These are phyloP conservation scores for Tolypocladium nubicola DNA, from an alignment of 2,329 filamentous ascomycete species.

Conservation along the genomic window DNA sequence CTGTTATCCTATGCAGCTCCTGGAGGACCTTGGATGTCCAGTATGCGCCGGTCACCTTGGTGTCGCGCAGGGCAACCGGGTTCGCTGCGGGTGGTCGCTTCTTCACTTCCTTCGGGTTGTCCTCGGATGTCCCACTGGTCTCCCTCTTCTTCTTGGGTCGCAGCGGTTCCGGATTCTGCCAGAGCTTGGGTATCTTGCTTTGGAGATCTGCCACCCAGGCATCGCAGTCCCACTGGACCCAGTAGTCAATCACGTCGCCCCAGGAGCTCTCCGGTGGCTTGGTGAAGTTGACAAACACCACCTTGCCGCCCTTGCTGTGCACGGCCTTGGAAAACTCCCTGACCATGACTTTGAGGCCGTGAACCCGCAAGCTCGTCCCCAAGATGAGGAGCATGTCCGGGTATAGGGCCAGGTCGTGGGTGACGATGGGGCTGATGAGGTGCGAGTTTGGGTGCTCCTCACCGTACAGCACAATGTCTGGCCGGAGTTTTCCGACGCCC, in stretches of 20 bases:
- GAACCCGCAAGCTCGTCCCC: constrained; percentile 60
- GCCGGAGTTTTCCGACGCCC: constrained; percentile 56
- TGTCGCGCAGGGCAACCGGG: constrained; percentile 33
- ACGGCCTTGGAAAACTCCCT: constrained; percentile 62
- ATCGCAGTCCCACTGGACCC: constrained; percentile 67
- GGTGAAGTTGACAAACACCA: constrained; percentile 64
- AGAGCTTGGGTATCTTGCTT: constrained; percentile 46
- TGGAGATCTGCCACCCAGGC: constrained; percentile 59
- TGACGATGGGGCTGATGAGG: constrained; percentile 56
- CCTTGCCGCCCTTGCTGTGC: constrained; percentile 56
- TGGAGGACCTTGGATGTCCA: constrained; percentile 30
- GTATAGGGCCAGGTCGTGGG: constrained; percentile 52
- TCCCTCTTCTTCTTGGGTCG: constrained; percentile 28
- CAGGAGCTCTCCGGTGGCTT: constrained; percentile 62
- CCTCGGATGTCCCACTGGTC: constrained; percentile 11
- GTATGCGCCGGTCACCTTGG: constrained; percentile 34
- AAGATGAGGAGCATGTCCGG: constrained; percentile 61
- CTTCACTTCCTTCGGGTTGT: constrained; percentile 14
- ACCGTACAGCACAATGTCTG: constrained; percentile 65
- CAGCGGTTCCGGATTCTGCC: constrained; percentile 40
- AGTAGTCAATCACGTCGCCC: constrained; percentile 64
- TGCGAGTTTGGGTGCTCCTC: constrained; percentile 62
- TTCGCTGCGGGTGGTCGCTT: constrained; percentile 24
- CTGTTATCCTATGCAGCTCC: constrained; percentile 26
- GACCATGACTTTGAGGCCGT: constrained; percentile 61